Percentiles rank a stretch among this genome's conserved stretches.
These are phyloP conservation scores for Albatrellus ellisii DNA, from an alignment of 768 basidiomycete genomes.

Conservation along the genomic window DNA sequence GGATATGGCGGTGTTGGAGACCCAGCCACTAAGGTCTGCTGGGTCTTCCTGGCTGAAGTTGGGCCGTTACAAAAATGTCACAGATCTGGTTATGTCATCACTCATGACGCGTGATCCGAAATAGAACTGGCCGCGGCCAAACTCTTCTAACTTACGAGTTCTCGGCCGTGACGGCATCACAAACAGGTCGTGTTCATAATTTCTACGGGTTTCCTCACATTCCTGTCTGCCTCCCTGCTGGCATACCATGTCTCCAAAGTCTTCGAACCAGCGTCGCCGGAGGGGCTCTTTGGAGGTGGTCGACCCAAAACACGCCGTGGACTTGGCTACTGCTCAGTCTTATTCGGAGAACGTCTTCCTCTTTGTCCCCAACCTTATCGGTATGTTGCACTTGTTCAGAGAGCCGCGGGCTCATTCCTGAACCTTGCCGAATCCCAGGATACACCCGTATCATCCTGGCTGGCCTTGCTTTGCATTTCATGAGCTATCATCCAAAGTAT, in stretches of 20 bases:
- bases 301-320: slow-evolving; percentile 76
- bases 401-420: slow-evolving; percentile 3
- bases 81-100: too few relatives aligned
- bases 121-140: too few relatives aligned
- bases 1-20: too few relatives aligned
- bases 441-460: slow-evolving; percentile 88
- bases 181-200: too few relatives aligned
- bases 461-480: slow-evolving; percentile 76
- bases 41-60: too few relatives aligned
- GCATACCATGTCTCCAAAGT: slow-evolving; percentile 11
- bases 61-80: too few relatives aligned
- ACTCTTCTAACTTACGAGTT: too few relatives aligned
- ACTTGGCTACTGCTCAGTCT: slow-evolving; percentile 73
- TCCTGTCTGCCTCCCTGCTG: neutral
- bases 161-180: too few relatives aligned
- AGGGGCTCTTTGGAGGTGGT: slow-evolving; percentile 53
- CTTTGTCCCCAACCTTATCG: slow-evolving; percentile 95
- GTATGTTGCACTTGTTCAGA: slow-evolving; percentile 28
- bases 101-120: too few relatives aligned
- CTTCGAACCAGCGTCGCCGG: slow-evolving; percentile 22
- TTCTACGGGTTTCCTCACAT: too few relatives aligned
- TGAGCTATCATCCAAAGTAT: slow-evolving; percentile 90
- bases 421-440: slow-evolving; percentile 31
- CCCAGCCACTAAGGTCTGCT: too few relatives aligned
- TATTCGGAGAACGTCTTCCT: slow-evolving; percentile 96